Evolutionary conservation across 176 grass and related monocot species (phyloP).

Genomic region (Carex pumila): DNA sequence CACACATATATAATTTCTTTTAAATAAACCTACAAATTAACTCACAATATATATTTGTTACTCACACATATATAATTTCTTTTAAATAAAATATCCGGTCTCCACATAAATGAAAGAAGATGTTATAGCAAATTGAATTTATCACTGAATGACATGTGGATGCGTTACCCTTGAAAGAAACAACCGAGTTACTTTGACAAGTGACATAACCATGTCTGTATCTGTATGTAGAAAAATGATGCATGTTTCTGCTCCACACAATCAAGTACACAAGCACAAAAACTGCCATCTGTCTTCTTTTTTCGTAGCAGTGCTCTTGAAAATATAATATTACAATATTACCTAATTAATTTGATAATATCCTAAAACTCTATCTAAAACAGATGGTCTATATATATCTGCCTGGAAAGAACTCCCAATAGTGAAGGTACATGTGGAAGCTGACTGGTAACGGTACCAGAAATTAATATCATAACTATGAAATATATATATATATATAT

Average conservation of each 20-base stretch:
- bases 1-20: no score
- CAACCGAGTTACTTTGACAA: not conserved
- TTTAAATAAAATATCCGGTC: not conserved
- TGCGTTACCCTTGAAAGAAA: not conserved
- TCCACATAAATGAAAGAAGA: not conserved
- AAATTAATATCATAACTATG: not conserved
- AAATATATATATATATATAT: not conserved
- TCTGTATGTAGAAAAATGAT: not conserved
- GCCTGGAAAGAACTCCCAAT: not conserved
- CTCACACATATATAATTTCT: no score
- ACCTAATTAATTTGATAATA: not conserved
- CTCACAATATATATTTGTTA: no score
- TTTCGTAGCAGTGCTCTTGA: not conserved
- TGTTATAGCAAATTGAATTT: not conserved
- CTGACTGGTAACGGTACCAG: not conserved
- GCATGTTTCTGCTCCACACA: not conserved
- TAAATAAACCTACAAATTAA: not conserved
- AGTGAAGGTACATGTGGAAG: not conserved
- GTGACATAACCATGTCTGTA: not conserved
- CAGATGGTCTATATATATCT: not conserved
- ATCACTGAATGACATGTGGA: not conserved
- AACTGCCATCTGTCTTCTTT: not conserved
- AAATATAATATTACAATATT: not conserved
- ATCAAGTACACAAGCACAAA: not conserved
- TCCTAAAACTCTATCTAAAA: conserved; percentile 7